Conservation (phyloP, 78 protist genomes). For the Cavenderia fasciculata region DNA sequence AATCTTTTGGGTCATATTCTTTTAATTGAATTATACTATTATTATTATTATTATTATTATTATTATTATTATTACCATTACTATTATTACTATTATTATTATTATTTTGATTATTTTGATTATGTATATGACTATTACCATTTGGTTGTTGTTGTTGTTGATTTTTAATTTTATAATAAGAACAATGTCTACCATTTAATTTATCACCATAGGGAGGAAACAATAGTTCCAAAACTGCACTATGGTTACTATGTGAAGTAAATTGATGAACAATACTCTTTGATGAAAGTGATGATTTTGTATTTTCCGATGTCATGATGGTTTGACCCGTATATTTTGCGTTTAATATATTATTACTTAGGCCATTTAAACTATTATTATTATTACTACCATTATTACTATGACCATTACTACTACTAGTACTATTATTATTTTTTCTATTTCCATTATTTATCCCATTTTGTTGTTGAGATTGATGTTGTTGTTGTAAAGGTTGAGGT, state of each 20-base stretch:
- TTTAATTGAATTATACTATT: too few relatives aligned
- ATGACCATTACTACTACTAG: not conserved
- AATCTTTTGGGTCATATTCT: too few relatives aligned
- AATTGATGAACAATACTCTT: conserved; percentile 15
- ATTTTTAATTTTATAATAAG: conserved; percentile 56
- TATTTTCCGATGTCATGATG: not conserved
- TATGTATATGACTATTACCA: too few relatives aligned
- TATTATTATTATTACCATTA: too few relatives aligned
- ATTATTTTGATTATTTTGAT: too few relatives aligned
- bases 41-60: too few relatives aligned
- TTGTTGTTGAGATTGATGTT: not conserved
- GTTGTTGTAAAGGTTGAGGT: not conserved
- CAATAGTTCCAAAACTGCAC: conserved; percentile 59
- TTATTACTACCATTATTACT: not conserved
- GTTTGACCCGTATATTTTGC: not conserved
- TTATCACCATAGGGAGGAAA: conserved; percentile 41
- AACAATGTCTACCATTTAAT: not conserved
- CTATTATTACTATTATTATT: too few relatives aligned
- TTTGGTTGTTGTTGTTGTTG: too few relatives aligned
- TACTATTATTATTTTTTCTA: not conserved
- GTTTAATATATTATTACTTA: not conserved
- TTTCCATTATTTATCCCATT: not conserved
- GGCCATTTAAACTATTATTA: not conserved
- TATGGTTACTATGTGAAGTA: not conserved
- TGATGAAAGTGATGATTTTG: not conserved